Evolutionary conservation across 257 asterid genomes (phyloP), one percentile per base, ranked within the genome.

Genomic region (Oldenlandia corymbosa): DNA sequence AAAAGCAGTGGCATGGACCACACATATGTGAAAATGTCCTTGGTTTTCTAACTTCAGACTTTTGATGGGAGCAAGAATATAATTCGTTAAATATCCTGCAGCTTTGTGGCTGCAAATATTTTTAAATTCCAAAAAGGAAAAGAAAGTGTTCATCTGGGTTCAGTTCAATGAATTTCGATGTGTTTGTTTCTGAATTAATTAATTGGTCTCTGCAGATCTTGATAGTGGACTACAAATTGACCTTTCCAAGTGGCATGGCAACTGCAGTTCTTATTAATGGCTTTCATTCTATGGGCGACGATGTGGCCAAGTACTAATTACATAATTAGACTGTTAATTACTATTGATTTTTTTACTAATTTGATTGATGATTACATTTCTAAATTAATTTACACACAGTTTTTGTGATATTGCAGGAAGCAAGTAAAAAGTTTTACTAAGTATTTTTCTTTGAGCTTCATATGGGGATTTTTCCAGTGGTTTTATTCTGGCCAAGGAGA

Each of bases 211-310:
- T 54, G 36, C 85, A 88, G 98, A 83, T 91, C 65, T 71, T 91
- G 88, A 85, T 91, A 62, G 64, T 91, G 17, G 98, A 91, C 73
- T 84, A 88, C 81, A 91, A 88, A 79, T 80, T 91, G 81, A 75
- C 91, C 39, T 91, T 82, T 76, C 98, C 98, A 56, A 91, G 82
- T 77, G 98, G 98, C 47, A 88, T 79, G 91, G 98, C 98, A 23
- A 91, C 95, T 70, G 91, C 95, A 60, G 88, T 91, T 53, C 90
- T 91, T 39, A 91, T 91, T 54, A 85, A 91, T 73, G 98, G 96
- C 60, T 86, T 91, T 67, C 98, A 91, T 48, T 67, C 76, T 70
- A 84, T 71, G 72, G 90, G 86, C 42, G 90, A 84, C 78, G 78
- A 81, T 61, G 74, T 68, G 75, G 95, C 95, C 68, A 83, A 77